A percentile compares a stretch with the other conserved stretches of the same genome.
Evolutionary conservation across 768 basidiomycete genomes (phyloP).

Genomic region (Lentinula aciculospora): DNA sequence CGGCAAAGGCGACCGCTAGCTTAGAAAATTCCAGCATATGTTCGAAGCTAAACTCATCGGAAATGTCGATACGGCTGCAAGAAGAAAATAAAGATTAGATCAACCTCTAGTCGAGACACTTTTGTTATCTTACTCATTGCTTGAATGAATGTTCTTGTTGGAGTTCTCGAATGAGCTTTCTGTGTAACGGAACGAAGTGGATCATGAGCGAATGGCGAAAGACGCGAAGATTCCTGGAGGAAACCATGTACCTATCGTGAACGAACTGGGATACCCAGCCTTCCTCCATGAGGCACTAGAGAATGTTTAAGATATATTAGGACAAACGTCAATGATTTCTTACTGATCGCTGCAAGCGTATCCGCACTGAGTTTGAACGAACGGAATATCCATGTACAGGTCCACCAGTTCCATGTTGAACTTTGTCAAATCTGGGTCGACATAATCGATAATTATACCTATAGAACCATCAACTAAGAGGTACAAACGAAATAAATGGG

Average conservation of each 20-base stretch:
- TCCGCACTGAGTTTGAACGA: constrained; percentile 83
- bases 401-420: constrained; percentile 78
- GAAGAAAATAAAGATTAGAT: constrained; percentile 8
- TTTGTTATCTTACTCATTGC: constrained; percentile 58
- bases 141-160: constrained; percentile 80
- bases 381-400: constrained; percentile 79
- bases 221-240: background rate
- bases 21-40: constrained; percentile 92
- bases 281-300: constrained; percentile 73
- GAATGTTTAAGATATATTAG: constrained; percentile 11
- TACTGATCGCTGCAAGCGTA: constrained; percentile 96
- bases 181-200: constrained; percentile 11
- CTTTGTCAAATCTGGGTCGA: constrained; percentile 55
- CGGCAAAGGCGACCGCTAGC: constrained; percentile 71
- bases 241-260: constrained; percentile 67
- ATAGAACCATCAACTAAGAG: background rate
- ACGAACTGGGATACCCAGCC: constrained; percentile 80
- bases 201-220: background rate
- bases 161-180: constrained; percentile 72
- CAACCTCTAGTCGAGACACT: background rate
- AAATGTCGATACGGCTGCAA: constrained; percentile 74
- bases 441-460: constrained; percentile 11
- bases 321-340: constrained; percentile 24
- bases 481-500: constrained; percentile 4
- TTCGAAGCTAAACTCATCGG: constrained; percentile 82